Conservation (phyloP, 2,329 filamentous ascomycete species). For the Ceratocystis papillata region DNA sequence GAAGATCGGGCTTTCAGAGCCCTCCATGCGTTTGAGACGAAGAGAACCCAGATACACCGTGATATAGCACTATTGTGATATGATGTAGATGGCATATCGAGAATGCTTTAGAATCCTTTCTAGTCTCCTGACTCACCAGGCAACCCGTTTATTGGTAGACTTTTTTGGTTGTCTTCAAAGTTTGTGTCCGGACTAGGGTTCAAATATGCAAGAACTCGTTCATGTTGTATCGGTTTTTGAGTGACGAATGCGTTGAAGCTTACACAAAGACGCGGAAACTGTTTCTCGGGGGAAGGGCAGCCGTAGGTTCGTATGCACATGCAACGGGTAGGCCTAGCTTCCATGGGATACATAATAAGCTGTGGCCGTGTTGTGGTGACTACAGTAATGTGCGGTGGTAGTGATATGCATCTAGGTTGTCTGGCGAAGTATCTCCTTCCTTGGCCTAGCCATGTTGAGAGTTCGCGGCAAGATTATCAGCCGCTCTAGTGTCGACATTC, state of each 20-base stretch:
- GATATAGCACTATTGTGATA: neutral
- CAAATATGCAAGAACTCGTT: conserved; percentile 32
- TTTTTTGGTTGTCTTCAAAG: neutral
- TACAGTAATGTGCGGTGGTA: too few species aligned
- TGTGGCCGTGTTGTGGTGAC: neutral
- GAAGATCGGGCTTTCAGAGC: neutral
- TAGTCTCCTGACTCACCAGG: neutral
- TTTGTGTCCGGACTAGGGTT: conserved; percentile 24
- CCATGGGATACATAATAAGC: conserved; percentile 18
- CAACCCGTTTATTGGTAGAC: neutral
- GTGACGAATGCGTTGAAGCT: conserved; percentile 34
- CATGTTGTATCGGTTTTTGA: conserved; percentile 30
- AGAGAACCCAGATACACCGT: too few species aligned
- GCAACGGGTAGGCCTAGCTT: conserved; percentile 29
- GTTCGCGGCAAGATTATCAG: conserved; percentile 32
- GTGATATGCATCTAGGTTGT: neutral
- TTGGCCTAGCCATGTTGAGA: too few species aligned
- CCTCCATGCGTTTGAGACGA: neutral
- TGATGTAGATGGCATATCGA: neutral
- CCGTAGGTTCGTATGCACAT: conserved; percentile 31
- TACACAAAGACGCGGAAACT: conserved; percentile 34
- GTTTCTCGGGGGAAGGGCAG: conserved; percentile 31
- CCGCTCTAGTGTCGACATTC: conserved; percentile 31
- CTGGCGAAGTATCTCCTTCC: neutral
- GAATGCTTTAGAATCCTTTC: neutral